Evolutionary conservation across 805 yeast genomes (phyloP).

Genomic region (Diddensiella transvaalensis): DNA sequence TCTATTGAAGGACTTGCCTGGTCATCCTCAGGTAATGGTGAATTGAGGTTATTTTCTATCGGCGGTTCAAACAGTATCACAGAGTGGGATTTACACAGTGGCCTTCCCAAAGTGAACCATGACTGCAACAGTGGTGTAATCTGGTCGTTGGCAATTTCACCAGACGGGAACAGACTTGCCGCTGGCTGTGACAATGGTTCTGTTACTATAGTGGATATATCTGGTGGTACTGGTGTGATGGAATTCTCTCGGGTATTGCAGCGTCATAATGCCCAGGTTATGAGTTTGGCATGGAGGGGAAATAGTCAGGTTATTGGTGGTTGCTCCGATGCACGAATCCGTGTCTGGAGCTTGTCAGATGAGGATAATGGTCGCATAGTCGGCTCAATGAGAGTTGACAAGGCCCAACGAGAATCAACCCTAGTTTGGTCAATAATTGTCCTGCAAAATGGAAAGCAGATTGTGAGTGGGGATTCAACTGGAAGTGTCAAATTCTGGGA

Average conservation of each 20-base stretch:
- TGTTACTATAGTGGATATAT: constrained; percentile 76
- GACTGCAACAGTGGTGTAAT: constrained; percentile 92
- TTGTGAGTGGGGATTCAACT: constrained; percentile 95
- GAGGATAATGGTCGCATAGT: constrained; percentile 56
- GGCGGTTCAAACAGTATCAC: constrained; percentile 91
- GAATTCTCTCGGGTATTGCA: constrained; percentile 75
- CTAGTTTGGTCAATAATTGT: constrained; percentile 83
- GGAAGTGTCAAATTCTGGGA: constrained; percentile 96
- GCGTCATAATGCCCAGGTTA: constrained; percentile 77
- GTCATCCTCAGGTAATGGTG: constrained; percentile 49
- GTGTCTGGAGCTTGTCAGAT: constrained; percentile 65
- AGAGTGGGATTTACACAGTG: constrained; percentile 83
- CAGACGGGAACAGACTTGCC: constrained; percentile 60
- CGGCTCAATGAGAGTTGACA: constrained; percentile 88
- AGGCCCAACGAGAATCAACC: constrained; percentile 78
- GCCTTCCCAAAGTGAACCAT: constrained; percentile 66
- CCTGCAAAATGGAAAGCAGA: constrained; percentile 59
- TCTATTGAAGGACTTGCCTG: constrained; percentile 89
- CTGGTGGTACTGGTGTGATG: constrained; percentile 79
- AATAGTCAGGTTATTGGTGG: constrained; percentile 77
- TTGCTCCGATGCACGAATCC: constrained; percentile 88
- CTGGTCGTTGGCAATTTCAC: constrained; percentile 78
- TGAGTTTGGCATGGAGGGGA: constrained; percentile 73
- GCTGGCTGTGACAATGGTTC: constrained; percentile 96
- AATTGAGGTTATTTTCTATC: constrained; percentile 77